These are phyloP conservation scores for Phytophthora tubulina DNA, from an alignment of 352 stramenopile genomes.

Conservation along the genomic window DNA sequence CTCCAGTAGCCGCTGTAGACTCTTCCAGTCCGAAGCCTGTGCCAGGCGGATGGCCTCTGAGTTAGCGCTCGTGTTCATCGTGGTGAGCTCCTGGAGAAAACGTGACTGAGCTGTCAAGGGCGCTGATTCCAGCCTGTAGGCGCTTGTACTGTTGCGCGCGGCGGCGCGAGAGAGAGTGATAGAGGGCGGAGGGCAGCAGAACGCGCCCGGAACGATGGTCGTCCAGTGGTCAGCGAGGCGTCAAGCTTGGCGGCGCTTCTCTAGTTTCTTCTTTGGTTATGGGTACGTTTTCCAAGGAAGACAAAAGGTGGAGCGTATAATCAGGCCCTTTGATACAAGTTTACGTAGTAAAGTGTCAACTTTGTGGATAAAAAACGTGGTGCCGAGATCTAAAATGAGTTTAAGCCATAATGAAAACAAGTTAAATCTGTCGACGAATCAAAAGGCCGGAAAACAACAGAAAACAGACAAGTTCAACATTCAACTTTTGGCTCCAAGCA, in stretches of 20 bases:
- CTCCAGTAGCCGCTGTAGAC: constrained; percentile 71
- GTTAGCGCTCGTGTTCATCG: constrained; percentile 41
- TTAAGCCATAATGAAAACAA: constrained; percentile 7
- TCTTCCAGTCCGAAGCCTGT: constrained; percentile 82
- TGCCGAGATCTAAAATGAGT: neutral
- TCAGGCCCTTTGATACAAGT: too few relatives aligned
- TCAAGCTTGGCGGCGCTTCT: constrained; percentile 13
- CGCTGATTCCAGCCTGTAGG: neutral
- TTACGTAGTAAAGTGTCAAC: too few relatives aligned
- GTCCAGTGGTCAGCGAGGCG: neutral
- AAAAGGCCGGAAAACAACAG: neutral
- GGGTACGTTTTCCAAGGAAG: constrained; percentile 17
- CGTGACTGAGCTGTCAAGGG: constrained; percentile 16
- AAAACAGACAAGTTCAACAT: constrained; percentile 31
- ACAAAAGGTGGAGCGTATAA: too few relatives aligned
- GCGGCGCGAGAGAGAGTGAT: constrained; percentile 26
- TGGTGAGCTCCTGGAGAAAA: constrained; percentile 5
- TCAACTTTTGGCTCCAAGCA: constrained; percentile 11
- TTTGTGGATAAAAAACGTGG: neutral
- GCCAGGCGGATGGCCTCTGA: constrained; percentile 80
- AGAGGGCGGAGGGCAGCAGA: constrained; percentile 18
- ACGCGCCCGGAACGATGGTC: constrained; percentile 37
- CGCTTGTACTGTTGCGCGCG: constrained; percentile 2
- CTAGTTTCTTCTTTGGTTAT: constrained; percentile 26
- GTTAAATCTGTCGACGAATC: constrained; percentile 8